These are phyloP conservation scores for Cinnamomum micranthum DNA, from an alignment of 164 flowering plant genomes.

Conservation along the genomic window DNA sequence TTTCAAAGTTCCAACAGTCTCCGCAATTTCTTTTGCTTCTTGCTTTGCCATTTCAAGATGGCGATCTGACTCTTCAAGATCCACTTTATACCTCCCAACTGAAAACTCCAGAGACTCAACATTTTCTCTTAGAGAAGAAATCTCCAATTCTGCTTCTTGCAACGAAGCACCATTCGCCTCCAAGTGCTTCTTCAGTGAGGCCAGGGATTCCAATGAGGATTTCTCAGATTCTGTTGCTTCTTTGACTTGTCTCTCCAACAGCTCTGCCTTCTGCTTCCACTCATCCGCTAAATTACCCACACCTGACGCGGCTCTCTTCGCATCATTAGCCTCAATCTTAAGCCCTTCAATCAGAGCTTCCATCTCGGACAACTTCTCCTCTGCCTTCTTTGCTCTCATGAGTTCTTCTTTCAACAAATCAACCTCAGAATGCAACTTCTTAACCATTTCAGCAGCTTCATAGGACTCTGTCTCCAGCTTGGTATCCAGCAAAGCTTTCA, in stretches of 20 bases:
- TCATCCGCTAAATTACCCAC: conserved; percentile 52
- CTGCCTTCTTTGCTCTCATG: conserved; percentile 17
- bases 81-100: conserved; percentile 42
- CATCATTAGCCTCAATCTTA: conserved; percentile 61
- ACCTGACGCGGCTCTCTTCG: conserved; percentile 71
- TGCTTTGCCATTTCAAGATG: conserved; percentile 35
- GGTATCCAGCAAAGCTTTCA: conserved; percentile 70
- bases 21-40: conserved; percentile 50
- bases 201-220: conserved; percentile 65
- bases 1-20: conserved; percentile 48
- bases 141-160: conserved; percentile 64
- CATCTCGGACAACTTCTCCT: conserved; percentile 18
- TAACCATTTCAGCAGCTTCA: conserved; percentile 39
- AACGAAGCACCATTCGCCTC: conserved; percentile 58
- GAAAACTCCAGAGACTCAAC: conserved; percentile 70
- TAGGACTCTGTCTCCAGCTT: conserved; percentile 42
- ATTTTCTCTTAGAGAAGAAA: conserved; percentile 56
- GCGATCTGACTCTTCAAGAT: conserved; percentile 50
- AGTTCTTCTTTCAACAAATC: conserved; percentile 47
- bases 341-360: conserved; percentile 32
- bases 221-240: conserved; percentile 59
- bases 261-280: conserved; percentile 49
- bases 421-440: conserved; percentile 51
- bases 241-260: conserved; percentile 41
- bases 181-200: conserved; percentile 58